phyloP scores from a whole-genome alignment of 2,329 filamentous ascomycete species.

The Fusarium gaditjirri region DNA sequence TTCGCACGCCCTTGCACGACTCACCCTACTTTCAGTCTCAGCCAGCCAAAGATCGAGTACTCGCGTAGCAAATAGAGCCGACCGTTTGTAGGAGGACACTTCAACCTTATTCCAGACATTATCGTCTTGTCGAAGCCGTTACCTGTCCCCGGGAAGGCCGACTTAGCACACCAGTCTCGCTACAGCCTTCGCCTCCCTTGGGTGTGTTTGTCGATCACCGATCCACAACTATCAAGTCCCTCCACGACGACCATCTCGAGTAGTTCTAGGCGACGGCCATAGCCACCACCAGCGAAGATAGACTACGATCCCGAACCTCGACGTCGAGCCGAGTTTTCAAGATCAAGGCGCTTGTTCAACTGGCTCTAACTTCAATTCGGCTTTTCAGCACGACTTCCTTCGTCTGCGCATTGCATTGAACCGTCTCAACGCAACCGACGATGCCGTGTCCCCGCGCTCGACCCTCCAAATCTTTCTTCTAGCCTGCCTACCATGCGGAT shows the following conservation, averaged over 20 bases:
- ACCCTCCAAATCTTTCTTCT: conserved; percentile 31
- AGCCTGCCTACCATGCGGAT: conserved; percentile 73
- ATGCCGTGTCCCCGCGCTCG: conserved; percentile 43
- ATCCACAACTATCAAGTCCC: conserved; percentile 33
- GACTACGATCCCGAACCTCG: background rate
- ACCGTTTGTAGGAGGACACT: background rate
- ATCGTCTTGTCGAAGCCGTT: background rate
- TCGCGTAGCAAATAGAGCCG: conserved; percentile 3
- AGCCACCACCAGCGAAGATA: conserved; percentile 9
- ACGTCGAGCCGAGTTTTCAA: conserved; percentile 3
- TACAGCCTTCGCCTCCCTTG: conserved; percentile 35
- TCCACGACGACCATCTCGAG: conserved; percentile 13
- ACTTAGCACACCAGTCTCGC: conserved; percentile 29
- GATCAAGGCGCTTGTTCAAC: background rate
- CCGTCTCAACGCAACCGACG: conserved; percentile 32
- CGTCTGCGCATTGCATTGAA: conserved; percentile 15
- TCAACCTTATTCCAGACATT: background rate
- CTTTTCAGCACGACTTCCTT: conserved; percentile 12
- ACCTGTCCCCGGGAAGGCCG: conserved; percentile 23
- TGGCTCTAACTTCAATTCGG: background rate
- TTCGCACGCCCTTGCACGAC: conserved; percentile 17
- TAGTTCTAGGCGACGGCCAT: conserved; percentile 13
- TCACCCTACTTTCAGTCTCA: conserved; percentile 10
- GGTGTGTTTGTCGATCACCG: conserved; percentile 38
- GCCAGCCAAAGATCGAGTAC: background rate